Base-by-base conservation (phyloP, 2,329 filamentous ascomycete genomes). In the Apiospora saccharicola region DNA sequence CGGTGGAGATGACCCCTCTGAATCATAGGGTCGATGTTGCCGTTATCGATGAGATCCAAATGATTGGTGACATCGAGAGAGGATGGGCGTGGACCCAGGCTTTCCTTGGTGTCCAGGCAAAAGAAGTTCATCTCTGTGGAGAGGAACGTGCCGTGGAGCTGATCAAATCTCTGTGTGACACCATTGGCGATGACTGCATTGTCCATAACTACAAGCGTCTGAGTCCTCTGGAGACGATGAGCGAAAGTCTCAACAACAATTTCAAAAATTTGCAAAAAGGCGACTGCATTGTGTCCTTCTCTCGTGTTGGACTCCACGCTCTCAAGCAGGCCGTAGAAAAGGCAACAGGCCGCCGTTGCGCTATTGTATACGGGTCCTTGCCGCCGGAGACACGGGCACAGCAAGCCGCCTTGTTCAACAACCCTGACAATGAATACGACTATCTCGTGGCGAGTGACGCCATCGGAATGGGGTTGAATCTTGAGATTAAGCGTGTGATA, bases 31-130 rank as follows among this genome's bases (percentile, higher is more conserved):
- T 94, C 43, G 96, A 98, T 57, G 95, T 99, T 47, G 96, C 94
- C 1, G 96, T 99, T 76, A 96, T 99, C 74, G 96, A 99, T 79
- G 96, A 99, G 84, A 98, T 99, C 72, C 96, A 99, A 82, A 98
- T 99, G 96, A 94, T 99, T 76, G 92, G 90, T 22, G 92, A 95
- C 78, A 74, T 81, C 0, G 90, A 94, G 0, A 92, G 96, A 76
- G 96, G 97, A 1, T 97, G 93, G 91, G 95, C 95, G 2, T 99
- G 96, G 96, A 98, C 95, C 1, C 90, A 95, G 77, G 96, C 96
- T 1, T 86, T 98, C 19, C 86, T 99, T 6, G 96, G 96, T 47
- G 88, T 98, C 0, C 92, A 93, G 82, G 96, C 94, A 5, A 92
- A 91, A 77, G 96, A 99, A 80, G 86, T 99, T 7, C 96, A 99